Base-by-base conservation (phyloP, 805 yeast genomes). In the Lachancea thermotolerans region DNA sequence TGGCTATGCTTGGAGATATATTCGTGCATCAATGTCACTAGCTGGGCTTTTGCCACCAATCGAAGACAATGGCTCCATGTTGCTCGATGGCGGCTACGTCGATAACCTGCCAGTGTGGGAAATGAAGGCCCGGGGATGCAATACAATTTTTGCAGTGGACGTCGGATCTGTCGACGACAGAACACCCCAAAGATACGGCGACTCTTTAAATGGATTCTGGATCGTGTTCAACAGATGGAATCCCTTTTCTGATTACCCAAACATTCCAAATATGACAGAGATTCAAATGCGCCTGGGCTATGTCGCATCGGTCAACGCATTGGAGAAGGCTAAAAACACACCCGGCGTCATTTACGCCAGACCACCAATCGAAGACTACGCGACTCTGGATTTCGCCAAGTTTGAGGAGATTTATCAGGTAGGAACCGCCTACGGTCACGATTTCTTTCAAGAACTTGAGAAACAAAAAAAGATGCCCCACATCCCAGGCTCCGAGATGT, bases 111-210 rank as follows among this genome's bases (percentile, higher is more conserved):
- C 99, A 0, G 98, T 91, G 2, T 73, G 74, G 52, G 97, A 91
- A 60, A 93, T 91, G 98, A 82, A 84, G 61, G 75, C 80, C 35
- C 73, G 85, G 48, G 98, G 98, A 1, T 96, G 96, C 2, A 80
- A 81, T 46, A 75, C 82, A 34, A 80, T 91, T 14, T 79, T 93
- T 59, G 98, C 99, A 0, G 90, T 89, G 12, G 99, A 91, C 65
- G 99, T 91, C 33, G 99, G 99, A 0, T 85, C 96, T 1, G 85
- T 82, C 3, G 98, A 93, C 60, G 98, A 90, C 56, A 74, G 91
- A 41, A 81, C 95, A 0, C 91, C 93, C 4, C 79, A 87, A 90
- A 71, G 73, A 36, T 93, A 88, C 62, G 98, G 99, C 2, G 98
- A 91, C 59, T 82, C 97, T 0, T 69, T 93, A 41, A 85, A 93